These are phyloP conservation scores for Trichoderma sp. DNA, from an alignment of 2,329 filamentous ascomycete genomes.

Conservation along the genomic window DNA sequence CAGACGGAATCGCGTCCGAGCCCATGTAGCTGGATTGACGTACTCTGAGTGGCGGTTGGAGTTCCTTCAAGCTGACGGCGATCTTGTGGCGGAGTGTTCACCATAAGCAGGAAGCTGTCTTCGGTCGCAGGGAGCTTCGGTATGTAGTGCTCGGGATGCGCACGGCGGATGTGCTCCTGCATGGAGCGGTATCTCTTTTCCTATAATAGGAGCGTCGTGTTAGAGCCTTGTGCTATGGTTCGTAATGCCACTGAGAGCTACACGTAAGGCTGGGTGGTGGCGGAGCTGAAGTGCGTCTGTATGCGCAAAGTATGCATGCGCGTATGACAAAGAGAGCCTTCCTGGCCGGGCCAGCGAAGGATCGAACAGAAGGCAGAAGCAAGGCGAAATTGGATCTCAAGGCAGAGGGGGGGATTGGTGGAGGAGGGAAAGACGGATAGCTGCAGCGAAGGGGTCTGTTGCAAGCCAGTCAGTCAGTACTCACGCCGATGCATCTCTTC, in stretches of 20 bases:
- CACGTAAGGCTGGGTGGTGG: constrained; percentile 27
- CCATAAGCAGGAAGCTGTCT: constrained; percentile 96
- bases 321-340: background rate
- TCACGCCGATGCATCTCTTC: constrained; percentile 96
- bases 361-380: background rate
- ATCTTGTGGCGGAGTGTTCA: constrained; percentile 82
- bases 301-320: background rate
- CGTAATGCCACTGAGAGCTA: constrained; percentile 25
- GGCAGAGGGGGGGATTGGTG: background rate
- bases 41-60: constrained; percentile 40
- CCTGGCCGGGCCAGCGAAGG: background rate
- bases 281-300: constrained; percentile 31
- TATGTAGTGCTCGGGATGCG: constrained; percentile 96
- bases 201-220: constrained; percentile 49
- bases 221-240: constrained; percentile 9
- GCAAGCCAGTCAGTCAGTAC: constrained; percentile 48
- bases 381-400: constrained; percentile 8
- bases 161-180: constrained; percentile 98
- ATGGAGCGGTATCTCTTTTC: constrained; percentile 97
- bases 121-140: constrained; percentile 96
- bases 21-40: constrained; percentile 28
- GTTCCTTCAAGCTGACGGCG: constrained; percentile 53
- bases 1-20: background rate
- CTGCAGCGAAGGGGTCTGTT: background rate
- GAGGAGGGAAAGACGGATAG: background rate